Percentiles rank a stretch among this genome's conserved stretches.
Conservation (phyloP, 1,284 basidiomycete genomes). For the Sporisorium reilianum region DNA sequence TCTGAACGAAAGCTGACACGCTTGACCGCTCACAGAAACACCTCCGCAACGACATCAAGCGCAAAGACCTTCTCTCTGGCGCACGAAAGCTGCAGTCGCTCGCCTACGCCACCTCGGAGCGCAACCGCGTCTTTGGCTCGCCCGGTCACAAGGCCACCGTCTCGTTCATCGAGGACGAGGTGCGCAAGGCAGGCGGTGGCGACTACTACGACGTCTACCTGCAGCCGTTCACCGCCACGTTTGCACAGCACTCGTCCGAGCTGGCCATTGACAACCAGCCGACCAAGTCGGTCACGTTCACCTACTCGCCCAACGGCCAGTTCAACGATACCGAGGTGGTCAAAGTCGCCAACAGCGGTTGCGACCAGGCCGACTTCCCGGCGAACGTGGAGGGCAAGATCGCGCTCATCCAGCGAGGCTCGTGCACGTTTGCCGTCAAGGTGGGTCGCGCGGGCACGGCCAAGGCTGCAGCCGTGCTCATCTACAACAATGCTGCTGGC, state of each 20-base stretch:
- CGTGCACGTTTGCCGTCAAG: slow-evolving; percentile 29
- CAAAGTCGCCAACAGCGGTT: slow-evolving; percentile 33
- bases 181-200: slow-evolving; percentile 11
- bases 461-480: slow-evolving; percentile 29
- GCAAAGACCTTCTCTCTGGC: slow-evolving; percentile 23
- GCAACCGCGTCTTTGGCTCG: slow-evolving; percentile 44
- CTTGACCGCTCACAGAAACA: slow-evolving; percentile 19
- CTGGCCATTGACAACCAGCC: slow-evolving; percentile 30
- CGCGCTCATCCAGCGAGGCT: slow-evolving; percentile 37
- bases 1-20: neutral
- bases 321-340: slow-evolving; percentile 27
- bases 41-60: slow-evolving; percentile 36
- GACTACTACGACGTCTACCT: slow-evolving; percentile 43
- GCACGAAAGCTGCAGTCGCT: slow-evolving; percentile 25
- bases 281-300: slow-evolving; percentile 24
- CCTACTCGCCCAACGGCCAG: slow-evolving; percentile 39
- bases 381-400: slow-evolving; percentile 31
- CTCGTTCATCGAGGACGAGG: slow-evolving; percentile 28
- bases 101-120: slow-evolving; percentile 25
- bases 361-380: slow-evolving; percentile 34
- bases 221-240: slow-evolving; percentile 45
- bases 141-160: slow-evolving; percentile 41
- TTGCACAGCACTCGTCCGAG: slow-evolving; percentile 25
- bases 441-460: slow-evolving; percentile 34
- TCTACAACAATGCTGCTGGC: slow-evolving; percentile 38